These are phyloP conservation scores for Uromyces viciae-fabae DNA, from an alignment of 1,284 basidiomycete species.

Conservation along the genomic window DNA sequence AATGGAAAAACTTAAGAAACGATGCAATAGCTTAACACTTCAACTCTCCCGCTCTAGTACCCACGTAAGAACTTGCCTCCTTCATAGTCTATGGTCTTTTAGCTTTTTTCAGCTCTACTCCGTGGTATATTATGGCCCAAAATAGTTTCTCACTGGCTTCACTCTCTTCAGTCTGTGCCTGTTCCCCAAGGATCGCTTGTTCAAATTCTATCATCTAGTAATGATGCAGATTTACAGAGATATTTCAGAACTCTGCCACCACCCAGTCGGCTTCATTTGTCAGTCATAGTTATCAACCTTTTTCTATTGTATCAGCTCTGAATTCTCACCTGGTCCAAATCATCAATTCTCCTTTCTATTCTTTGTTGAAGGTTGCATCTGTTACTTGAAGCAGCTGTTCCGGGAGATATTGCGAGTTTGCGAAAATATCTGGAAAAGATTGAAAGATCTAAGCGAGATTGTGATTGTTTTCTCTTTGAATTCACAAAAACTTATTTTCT, in stretches of 20 bases:
- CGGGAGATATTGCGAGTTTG: constrained; percentile 23
- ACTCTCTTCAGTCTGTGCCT: neutral
- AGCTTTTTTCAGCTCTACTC: neutral
- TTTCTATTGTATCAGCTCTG: neutral
- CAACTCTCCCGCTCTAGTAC: neutral
- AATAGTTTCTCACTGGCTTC: neutral
- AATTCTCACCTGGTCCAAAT: neutral
- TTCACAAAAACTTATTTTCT: neutral
- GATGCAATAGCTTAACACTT: neutral
- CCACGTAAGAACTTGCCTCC: neutral
- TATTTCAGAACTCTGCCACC: constrained; percentile 22
- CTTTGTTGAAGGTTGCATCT: constrained; percentile 20
- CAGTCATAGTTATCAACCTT: neutral
- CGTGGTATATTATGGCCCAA: too few relatives aligned
- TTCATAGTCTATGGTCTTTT: neutral
- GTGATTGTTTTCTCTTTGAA: neutral
- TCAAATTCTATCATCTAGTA: neutral
- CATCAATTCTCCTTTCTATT: neutral
- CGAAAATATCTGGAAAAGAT: constrained; percentile 21
- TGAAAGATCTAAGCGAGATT: constrained; percentile 32
- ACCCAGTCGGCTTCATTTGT: constrained; percentile 26
- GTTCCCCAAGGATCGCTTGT: constrained; percentile 1
- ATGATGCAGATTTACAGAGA: neutral
- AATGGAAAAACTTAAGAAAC: neutral
- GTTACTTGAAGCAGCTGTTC: constrained; percentile 29